Base-by-base conservation (phyloP, 805 yeast species). In the Maudiozyma barnettii region DNA sequence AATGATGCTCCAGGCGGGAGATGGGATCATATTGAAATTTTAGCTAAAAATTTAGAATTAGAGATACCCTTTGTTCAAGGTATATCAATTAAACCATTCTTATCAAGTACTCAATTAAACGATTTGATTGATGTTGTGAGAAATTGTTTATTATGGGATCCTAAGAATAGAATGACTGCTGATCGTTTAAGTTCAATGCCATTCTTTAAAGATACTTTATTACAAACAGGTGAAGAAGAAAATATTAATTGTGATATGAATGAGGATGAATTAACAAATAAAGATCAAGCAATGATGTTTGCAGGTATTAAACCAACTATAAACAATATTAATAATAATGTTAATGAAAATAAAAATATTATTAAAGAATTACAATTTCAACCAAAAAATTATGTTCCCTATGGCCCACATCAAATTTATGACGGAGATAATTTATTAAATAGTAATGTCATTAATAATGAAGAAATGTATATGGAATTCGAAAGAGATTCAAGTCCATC, bases 111-210 rank as follows among this genome's bases (percentile, higher is more conserved):
- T 0, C 76, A 72, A 37, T 64, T 76, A 21, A 54, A 58, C 13
- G 52, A 54, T 14, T 56, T 70, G 57, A 54, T 63, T 48, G 55
- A 73, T 61, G 58, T 73, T 64, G 57, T 76, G 58, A 54, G 72
- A 64, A 45, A 67, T 67, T 49, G 74, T 73, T 68, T 89, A 31
- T 67, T 73, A 44, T 89, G 96, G 96, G 81, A 87, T 64, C 95
- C 96, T 1, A 63, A 65, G n/a, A 59, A 64, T n/a, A 72, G 95
- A 53, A 74, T 78, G 0, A 73, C 75, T 36, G 82, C 75, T 1
- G 69, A 69, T 1, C 63, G 64, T 8, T 53, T 84, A 29, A 68
- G 79, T 49, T 44, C 64, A 14, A 69, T 77, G 76, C 66, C 73
- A 0, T 84, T 79, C 60, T 84, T 84, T 62, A 63, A 65, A 44